Conservation (phyloP, 1,284 basidiomycete species). For the Apiotrichum porosum region DNA sequence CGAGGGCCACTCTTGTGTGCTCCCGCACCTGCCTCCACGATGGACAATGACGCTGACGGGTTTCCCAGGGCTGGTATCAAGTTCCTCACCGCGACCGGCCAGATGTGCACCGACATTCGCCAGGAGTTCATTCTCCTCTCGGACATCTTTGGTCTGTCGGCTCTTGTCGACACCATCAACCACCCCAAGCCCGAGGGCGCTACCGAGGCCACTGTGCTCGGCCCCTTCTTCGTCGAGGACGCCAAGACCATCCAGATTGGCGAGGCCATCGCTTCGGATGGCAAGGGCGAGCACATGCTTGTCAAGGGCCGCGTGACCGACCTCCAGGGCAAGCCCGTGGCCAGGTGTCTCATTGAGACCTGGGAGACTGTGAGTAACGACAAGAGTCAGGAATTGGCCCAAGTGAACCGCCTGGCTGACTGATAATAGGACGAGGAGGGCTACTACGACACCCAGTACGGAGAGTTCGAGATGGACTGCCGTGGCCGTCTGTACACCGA, state of each 20-base stretch:
- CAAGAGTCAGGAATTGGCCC: no score
- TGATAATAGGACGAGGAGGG: slow-evolving; percentile 53
- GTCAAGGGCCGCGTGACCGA: slow-evolving; percentile 66
- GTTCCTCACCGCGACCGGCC: slow-evolving; percentile 68
- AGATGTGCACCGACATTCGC: slow-evolving; percentile 65
- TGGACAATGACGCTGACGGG: no score
- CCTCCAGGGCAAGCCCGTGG: slow-evolving; percentile 63
- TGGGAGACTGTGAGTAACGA: slow-evolving; percentile 65
- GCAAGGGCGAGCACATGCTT: slow-evolving; percentile 74
- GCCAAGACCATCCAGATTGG: slow-evolving; percentile 57
- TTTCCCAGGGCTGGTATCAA: slow-evolving; percentile 58
- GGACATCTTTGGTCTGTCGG: slow-evolving; percentile 70
- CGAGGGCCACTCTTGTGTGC: background rate
- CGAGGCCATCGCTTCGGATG: slow-evolving; percentile 68
- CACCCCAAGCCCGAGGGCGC: slow-evolving; percentile 59
- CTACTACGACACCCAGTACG: slow-evolving; percentile 63
- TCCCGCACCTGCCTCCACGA: no score
- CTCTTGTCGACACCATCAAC: slow-evolving; percentile 71
- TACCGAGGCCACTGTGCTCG: slow-evolving; percentile 71
- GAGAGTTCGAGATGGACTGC: slow-evolving; percentile 61
- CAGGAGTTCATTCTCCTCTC: slow-evolving; percentile 82
- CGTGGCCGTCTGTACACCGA: slow-evolving; percentile 63
- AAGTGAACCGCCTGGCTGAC: background rate
- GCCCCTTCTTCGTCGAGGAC: slow-evolving; percentile 79
- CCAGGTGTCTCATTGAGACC: slow-evolving; percentile 66